Evolutionary conservation across 129 eudicot genomes (phyloP).

Genomic region (Cynara cardunculus): DNA sequence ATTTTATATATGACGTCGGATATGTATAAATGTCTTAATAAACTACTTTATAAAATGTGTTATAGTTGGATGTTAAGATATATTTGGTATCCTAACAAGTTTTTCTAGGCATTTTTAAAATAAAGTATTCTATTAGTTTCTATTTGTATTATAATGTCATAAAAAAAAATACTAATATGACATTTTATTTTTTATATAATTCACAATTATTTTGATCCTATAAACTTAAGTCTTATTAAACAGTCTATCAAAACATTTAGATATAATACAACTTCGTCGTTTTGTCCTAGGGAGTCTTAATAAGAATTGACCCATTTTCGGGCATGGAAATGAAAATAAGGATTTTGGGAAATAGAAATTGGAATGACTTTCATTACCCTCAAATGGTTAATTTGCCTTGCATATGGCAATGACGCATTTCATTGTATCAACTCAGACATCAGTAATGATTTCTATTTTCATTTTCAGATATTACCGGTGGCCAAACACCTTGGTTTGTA

Average conservation of each 20-base stretch:
- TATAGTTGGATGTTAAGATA: not conserved
- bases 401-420: not conserved
- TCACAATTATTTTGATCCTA: no score
- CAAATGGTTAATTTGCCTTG: not conserved
- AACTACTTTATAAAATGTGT: not conserved
- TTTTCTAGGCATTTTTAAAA: not conserved
- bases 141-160: not conserved
- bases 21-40: not conserved
- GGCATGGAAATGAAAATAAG: no score
- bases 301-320: not conserved
- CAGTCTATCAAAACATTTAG: not conserved
- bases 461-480: not conserved
- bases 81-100: not conserved
- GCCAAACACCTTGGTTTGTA: not conserved
- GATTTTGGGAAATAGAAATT: not conserved
- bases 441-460: not conserved
- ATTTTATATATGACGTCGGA: not conserved
- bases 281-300: not conserved
- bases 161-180: not conserved
- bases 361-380: not conserved
- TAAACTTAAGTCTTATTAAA: not conserved
- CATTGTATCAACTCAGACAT: not conserved
- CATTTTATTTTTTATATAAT: not conserved
- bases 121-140: not conserved
- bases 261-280: no score